A percentile compares a stretch with the other conserved stretches of the same genome.
phyloP scores from a whole-genome alignment of 2,329 filamentous ascomycete species.

The Clarireedia sp. region DNA sequence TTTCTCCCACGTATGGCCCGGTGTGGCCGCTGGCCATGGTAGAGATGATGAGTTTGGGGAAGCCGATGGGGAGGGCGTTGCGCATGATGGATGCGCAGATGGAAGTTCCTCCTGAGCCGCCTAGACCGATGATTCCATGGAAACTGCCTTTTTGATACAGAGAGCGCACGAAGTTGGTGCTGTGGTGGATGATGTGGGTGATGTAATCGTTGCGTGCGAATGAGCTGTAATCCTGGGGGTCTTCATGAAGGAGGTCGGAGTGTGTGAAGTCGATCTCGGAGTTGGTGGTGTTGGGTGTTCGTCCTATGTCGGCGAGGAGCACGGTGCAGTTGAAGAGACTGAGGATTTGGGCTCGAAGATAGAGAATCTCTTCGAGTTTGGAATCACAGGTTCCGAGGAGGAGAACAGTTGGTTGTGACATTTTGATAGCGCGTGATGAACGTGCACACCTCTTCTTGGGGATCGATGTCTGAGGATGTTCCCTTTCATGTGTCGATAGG shows the following conservation, averaged over 20 bases:
- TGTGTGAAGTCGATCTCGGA: conserved; percentile 41
- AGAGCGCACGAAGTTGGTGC: conserved; percentile 34
- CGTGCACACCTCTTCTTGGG: no score
- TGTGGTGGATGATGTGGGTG: conserved; percentile 43
- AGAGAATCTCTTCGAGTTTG: conserved; percentile 52
- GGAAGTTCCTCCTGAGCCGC: conserved; percentile 56
- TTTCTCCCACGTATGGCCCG: conserved; percentile 55
- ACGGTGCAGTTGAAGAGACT: conserved; percentile 24
- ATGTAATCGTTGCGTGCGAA: conserved; percentile 49
- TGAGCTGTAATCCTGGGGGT: conserved; percentile 28
- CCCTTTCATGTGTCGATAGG: no score
- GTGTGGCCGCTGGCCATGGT: conserved; percentile 63
- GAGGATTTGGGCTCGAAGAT: conserved; percentile 40
- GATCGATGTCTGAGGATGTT: no score
- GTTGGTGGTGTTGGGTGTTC: conserved; percentile 32
- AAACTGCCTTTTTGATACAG: conserved; percentile 35
- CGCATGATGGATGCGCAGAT: conserved; percentile 55
- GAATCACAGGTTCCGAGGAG: conserved; percentile 57
- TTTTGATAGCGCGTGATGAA: background rate
- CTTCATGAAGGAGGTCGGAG: conserved; percentile 33
- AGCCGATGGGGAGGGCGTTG: conserved; percentile 50
- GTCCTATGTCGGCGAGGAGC: conserved; percentile 49
- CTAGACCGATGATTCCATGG: conserved; percentile 50
- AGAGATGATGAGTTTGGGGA: conserved; percentile 63
- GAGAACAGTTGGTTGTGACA: conserved; percentile 36